phyloP scores from a whole-genome alignment of 257 asterid genomes.

The Galeopsis tetrahit region DNA sequence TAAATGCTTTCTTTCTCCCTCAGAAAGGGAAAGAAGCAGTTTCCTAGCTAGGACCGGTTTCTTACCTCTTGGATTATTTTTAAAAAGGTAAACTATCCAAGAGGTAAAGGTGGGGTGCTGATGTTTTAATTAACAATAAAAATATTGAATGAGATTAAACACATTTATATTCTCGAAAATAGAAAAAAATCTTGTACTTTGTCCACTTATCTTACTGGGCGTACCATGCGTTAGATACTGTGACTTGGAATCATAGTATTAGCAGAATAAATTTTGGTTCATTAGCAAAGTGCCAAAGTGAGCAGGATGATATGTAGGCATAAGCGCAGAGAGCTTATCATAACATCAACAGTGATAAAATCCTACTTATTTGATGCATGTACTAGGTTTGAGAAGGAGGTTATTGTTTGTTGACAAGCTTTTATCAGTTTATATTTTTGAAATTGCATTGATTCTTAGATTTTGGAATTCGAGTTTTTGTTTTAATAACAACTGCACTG shows the following conservation, averaged over 20 bases:
- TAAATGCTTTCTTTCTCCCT: not conserved
- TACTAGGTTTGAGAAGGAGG: not conserved
- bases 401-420: slow-evolving; percentile 2
- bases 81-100: not conserved
- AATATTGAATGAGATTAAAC: not conserved
- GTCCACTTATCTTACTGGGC: slow-evolving; percentile 15
- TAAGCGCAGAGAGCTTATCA: not conserved
- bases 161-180: not conserved
- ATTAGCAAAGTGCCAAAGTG: slow-evolving; percentile 7
- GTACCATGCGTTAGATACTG: not conserved
- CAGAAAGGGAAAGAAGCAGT: slow-evolving; percentile 6
- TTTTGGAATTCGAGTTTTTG: not conserved
- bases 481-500: not conserved
- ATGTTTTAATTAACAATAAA: slow-evolving; percentile 10
- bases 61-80: not conserved
- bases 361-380: slow-evolving; percentile 10
- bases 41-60: not conserved
- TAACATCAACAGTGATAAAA: not conserved
- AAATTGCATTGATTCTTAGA: slow-evolving; percentile 10
- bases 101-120: not conserved
- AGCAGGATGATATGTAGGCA: not conserved
- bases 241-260: slow-evolving; percentile 16
- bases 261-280: not conserved
- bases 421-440: not conserved
- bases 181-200: not conserved